Conservation (phyloP, 140 eudicot genomes). For the Cichorium intybus region DNA sequence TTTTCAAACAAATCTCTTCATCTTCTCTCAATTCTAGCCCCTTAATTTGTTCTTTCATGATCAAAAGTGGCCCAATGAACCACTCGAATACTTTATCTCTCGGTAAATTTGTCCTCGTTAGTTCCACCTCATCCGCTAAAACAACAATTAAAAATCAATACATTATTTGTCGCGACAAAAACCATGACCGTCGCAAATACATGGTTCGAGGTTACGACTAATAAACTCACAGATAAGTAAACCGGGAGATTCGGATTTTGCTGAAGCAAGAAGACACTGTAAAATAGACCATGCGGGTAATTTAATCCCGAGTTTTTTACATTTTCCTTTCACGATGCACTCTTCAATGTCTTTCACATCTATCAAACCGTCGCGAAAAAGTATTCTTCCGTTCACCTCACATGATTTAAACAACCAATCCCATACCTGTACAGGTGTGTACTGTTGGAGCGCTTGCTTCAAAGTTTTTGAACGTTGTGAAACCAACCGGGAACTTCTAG, state of each 20-base stretch:
- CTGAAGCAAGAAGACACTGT: constrained; percentile 81
- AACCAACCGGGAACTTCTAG: constrained; percentile 43
- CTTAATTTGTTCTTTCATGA: constrained; percentile 88
- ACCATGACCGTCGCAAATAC: not conserved
- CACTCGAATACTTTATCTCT: constrained; percentile 80
- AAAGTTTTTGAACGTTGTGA: constrained; percentile 78
- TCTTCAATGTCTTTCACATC: constrained; percentile 75
- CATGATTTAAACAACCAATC: constrained; percentile 93
- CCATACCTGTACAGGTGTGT: constrained; percentile 84
- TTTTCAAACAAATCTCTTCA: constrained; percentile 64
- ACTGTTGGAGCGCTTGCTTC: constrained; percentile 64
- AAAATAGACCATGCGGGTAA: constrained; percentile 85
- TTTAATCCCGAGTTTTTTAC: constrained; percentile 66
- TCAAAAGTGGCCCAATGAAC: constrained; percentile 79
- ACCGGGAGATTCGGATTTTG: constrained; percentile 76
- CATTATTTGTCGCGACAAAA: not conserved
- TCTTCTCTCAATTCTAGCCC: constrained; percentile 48
- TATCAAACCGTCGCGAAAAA: constrained; percentile 70
- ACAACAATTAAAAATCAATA: constrained; percentile 11
- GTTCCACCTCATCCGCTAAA: constrained; percentile 70
- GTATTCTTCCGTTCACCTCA: constrained; percentile 76
- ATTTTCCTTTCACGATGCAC: constrained; percentile 66
- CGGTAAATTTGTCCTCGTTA: constrained; percentile 58
- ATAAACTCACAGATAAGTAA: constrained; percentile 61
- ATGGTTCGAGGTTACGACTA: not conserved